Evolutionary conservation across 257 asterid genomes (phyloP).

Genomic region (Cynanchum wilfordii): DNA sequence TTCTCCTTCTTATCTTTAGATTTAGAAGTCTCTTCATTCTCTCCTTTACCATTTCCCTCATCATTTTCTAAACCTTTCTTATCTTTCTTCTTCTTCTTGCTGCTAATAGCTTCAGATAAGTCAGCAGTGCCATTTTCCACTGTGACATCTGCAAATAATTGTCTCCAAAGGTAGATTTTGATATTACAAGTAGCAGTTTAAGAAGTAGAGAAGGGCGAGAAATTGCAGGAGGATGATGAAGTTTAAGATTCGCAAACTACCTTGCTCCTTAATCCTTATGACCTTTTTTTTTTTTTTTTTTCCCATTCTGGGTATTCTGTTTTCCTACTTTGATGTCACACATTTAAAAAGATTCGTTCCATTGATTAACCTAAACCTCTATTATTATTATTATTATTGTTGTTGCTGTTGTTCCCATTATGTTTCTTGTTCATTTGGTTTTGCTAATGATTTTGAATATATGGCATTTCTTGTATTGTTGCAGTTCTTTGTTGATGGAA

Average conservation of each 20-base stretch:
- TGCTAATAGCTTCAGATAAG: slow-evolving; percentile 29
- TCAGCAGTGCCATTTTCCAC: slow-evolving; percentile 24
- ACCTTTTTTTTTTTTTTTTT: too few species aligned
- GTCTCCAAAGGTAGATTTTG: not conserved
- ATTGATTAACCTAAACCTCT: too few species aligned
- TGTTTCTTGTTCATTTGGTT: too few species aligned
- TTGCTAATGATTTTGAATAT: too few species aligned
- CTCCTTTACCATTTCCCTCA: slow-evolving; percentile 15
- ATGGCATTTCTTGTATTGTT: too few species aligned
- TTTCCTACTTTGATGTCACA: too few species aligned
- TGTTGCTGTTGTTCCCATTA: too few species aligned
- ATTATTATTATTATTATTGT: too few species aligned
- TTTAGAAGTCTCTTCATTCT: slow-evolving; percentile 19
- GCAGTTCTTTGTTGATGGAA: too few species aligned
- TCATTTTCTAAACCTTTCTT: slow-evolving; percentile 15
- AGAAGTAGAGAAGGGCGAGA: not conserved
- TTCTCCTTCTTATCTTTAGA: slow-evolving; percentile 32
- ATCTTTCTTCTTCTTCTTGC: slow-evolving; percentile 39
- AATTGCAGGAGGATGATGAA: not conserved
- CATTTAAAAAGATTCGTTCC: too few species aligned
- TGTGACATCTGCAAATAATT: slow-evolving; percentile 12
- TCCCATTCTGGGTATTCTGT: too few species aligned
- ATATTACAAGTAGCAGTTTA: not conserved
- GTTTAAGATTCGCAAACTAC: slow-evolving; percentile 22
- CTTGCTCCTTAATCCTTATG: slow-evolving; percentile 42